Evolutionary conservation across 805 yeast genomes (phyloP).

Genomic region (Candida boidinii): DNA sequence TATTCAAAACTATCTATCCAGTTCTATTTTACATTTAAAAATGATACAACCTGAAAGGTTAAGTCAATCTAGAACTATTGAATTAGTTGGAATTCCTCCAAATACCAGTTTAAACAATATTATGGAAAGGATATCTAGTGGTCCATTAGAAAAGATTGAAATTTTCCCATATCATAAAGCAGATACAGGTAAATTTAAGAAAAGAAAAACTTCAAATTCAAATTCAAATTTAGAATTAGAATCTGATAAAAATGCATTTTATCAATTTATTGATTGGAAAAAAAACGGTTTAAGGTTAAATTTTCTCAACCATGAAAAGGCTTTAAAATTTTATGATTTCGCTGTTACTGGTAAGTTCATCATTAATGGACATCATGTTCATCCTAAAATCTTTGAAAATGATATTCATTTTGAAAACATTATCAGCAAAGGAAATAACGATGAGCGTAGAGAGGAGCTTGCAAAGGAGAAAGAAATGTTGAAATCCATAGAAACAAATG

Average conservation of each 20-base stretch:
- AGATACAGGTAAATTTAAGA: background rate
- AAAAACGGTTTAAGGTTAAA: conserved; percentile 32
- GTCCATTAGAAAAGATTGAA: conserved; percentile 51
- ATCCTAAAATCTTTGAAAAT: too few relatives aligned
- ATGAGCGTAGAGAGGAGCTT: conserved; percentile 3
- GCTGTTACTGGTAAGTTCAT: conserved; percentile 44
- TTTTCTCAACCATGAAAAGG: conserved; percentile 46
- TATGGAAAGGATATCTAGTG: conserved; percentile 54
- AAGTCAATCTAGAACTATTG: too few relatives aligned
- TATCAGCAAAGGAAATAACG: too few relatives aligned
- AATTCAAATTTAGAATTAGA: background rate
- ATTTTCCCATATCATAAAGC: background rate
- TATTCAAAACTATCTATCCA: too few relatives aligned
- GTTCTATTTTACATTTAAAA: too few relatives aligned
- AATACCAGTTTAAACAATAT: conserved; percentile 40
- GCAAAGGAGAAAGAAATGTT: conserved; percentile 5
- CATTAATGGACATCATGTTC: conserved; percentile 47
- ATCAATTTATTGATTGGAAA: conserved; percentile 16
- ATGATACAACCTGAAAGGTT: too few relatives aligned
- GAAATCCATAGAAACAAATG: conserved; percentile 28
- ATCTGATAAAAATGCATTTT: conserved; percentile 1
- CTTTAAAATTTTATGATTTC: conserved; percentile 43
- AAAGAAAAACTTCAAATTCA: background rate
- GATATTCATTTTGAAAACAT: too few relatives aligned
- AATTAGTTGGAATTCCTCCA: too few relatives aligned